Base-by-base conservation (phyloP, 139 green algal genomes). In the Astrephomene gubernaculifera region DNA sequence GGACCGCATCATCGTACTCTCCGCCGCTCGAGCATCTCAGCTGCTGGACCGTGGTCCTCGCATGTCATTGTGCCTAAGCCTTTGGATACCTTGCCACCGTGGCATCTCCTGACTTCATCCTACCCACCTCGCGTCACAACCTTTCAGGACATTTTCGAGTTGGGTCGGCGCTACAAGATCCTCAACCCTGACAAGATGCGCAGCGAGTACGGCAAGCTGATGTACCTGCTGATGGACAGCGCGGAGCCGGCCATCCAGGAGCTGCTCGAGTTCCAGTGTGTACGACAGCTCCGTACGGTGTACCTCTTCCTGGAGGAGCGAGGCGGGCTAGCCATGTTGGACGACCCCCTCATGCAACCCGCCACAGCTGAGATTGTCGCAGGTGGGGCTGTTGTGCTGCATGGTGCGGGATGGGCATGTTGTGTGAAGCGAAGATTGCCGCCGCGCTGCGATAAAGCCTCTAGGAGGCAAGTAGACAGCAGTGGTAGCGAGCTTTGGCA, bases 121-220 rank as follows among this genome's bases (percentile, higher is more conserved):
- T n/a, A n/a, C n/a, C n/a, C n/a, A n/a, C n/a, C n/a, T n/a, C n/a
- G n/a, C n/a, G n/a, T n/a, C n/a, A n/a, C n/a, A n/a, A n/a, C n/a
- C n/a, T n/a, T n/a, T 7, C 88, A 94, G 90, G 67, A 93, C 25
- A 88, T 93, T 49, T 99, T 98, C 90, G 96, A 99, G 90, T 90
- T 98, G 7, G 97, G 95, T 27, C 87, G 96, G 35, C 88, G 96
- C 31, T 96, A 97, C 91, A 98, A 98, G 90, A 94, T 99, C 83
- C 96, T 98, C 92, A 98, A 98, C 87, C 96, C 96, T 0, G 96
- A 99, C 70, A 97, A 97, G 52, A 98, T 99, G 97, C 93, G 97
- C 25, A 87, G 87, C 52, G 95, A 97, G 69, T 98, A 98, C 89
- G 96, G 97, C 78, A 97, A 97, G 92, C 91, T 97, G 45, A 89